phyloP scores from a whole-genome alignment of 495 filamentous ascomycete genomes.

The Pyrenopolyporus hunteri region DNA sequence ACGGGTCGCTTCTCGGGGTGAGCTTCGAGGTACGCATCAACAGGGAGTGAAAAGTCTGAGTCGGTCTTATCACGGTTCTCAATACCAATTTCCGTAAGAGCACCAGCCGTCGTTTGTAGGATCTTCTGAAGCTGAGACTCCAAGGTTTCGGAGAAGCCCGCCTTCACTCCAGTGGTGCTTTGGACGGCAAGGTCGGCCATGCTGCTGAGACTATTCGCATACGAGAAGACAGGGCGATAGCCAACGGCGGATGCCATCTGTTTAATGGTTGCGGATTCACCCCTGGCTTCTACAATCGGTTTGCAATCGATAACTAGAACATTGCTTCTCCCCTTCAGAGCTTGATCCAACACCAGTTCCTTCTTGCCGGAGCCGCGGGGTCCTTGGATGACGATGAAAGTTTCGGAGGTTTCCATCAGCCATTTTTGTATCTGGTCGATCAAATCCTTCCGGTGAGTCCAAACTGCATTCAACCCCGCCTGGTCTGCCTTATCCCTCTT shows the following conservation, averaged over 20 bases:
- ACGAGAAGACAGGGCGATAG: constrained; percentile 92
- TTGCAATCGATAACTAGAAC: constrained; percentile 95
- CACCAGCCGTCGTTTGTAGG: constrained; percentile 80
- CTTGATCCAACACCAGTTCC: constrained; percentile 84
- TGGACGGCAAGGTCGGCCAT: constrained; percentile 91
- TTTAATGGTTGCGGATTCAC: constrained; percentile 85
- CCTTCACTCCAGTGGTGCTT: constrained; percentile 90
- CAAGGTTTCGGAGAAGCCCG: constrained; percentile 93
- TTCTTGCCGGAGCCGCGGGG: constrained; percentile 90
- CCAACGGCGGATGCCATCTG: constrained; percentile 85
- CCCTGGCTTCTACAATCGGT: constrained; percentile 87
- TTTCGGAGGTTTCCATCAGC: constrained; percentile 84
- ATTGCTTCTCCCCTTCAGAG: constrained; percentile 75
- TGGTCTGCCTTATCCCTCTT: constrained; percentile 62
- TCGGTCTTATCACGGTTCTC: constrained; percentile 70
- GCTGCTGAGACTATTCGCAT: constrained; percentile 93
- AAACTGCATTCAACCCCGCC: constrained; percentile 77
- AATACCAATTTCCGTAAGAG: constrained; percentile 78
- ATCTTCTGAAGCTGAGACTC: constrained; percentile 93
- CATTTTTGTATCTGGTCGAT: constrained; percentile 84
- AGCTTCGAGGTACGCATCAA: constrained; percentile 89
- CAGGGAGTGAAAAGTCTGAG: constrained; percentile 72
- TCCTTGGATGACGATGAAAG: constrained; percentile 93
- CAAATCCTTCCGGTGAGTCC: constrained; percentile 81
- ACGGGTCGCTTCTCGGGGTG: constrained; percentile 86